These are phyloP conservation scores for Aspergillus asperescens DNA, from an alignment of 495 filamentous ascomycete species.

Conservation along the genomic window DNA sequence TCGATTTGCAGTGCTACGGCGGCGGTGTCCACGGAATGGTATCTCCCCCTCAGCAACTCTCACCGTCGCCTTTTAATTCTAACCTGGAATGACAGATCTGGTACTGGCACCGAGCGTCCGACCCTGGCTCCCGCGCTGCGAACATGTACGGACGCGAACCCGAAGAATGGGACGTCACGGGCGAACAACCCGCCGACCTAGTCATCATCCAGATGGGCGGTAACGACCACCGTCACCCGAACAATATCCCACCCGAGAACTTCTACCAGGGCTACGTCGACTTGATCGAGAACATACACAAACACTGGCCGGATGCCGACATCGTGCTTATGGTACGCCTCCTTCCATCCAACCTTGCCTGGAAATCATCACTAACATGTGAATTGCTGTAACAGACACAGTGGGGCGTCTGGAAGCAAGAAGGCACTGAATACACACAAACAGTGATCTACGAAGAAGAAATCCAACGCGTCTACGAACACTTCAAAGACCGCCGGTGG, in stretches of 20 bases:
- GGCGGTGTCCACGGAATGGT: conserved; percentile 30
- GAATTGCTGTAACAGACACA: conserved; percentile 51
- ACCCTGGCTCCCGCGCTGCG: conserved; percentile 49
- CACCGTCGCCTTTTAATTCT: too few relatives aligned
- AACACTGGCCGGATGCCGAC: conserved; percentile 55
- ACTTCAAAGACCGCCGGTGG: conserved; percentile 48
- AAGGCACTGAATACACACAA: conserved; percentile 51
- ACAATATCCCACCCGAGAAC: conserved; percentile 49
- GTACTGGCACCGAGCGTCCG: conserved; percentile 58
- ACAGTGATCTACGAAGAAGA: conserved; percentile 46
- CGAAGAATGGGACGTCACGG: conserved; percentile 55
- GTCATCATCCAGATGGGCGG: conserved; percentile 65
- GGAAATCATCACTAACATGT: background rate
- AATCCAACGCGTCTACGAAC: conserved; percentile 49
- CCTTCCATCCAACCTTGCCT: background rate
- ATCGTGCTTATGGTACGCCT: conserved; percentile 56
- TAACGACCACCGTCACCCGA: conserved; percentile 55
- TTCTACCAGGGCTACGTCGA: conserved; percentile 56
- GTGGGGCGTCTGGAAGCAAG: conserved; percentile 53
- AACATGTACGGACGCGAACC: conserved; percentile 50
- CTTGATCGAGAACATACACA: conserved; percentile 56
- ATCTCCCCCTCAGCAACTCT: conserved; percentile 21
- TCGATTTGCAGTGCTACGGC: conserved; percentile 55
- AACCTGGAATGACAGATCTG: background rate
- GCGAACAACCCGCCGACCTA: conserved; percentile 57